phyloP scores from a whole-genome alignment of 495 filamentous ascomycete species.

The Penicillium soppii region DNA sequence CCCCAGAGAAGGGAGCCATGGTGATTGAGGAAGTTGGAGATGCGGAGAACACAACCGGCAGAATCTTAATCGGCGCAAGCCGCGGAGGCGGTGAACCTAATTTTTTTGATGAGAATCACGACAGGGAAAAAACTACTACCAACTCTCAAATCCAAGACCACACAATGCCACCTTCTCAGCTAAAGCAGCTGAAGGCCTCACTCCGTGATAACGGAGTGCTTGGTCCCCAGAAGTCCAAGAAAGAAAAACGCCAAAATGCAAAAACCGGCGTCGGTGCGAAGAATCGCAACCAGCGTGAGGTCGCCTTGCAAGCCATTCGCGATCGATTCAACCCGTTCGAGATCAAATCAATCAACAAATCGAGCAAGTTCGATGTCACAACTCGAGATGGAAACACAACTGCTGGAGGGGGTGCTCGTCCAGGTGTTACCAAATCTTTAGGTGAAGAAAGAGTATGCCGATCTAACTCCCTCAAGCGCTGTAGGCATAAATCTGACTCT shows the following conservation, averaged over 20 bases:
- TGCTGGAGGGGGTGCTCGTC: slow-evolving; percentile 58
- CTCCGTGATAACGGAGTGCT: slow-evolving; percentile 83
- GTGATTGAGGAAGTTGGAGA: slow-evolving; percentile 14
- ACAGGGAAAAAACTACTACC: slow-evolving; percentile 21
- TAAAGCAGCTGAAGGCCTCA: slow-evolving; percentile 91
- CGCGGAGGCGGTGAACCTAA: slow-evolving; percentile 33
- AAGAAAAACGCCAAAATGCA: slow-evolving; percentile 74
- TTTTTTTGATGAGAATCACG: slow-evolving; percentile 26
- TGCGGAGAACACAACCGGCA: slow-evolving; percentile 37
- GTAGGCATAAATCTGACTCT: neutral
- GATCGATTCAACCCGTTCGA: slow-evolving; percentile 98
- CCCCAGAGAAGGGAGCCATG: slow-evolving; percentile 43
- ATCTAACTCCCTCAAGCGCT: neutral
- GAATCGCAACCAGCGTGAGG: slow-evolving; percentile 70
- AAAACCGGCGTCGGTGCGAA: slow-evolving; percentile 59
- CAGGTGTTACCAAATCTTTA: slow-evolving; percentile 77
- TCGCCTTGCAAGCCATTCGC: slow-evolving; percentile 77
- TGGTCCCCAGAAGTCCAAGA: slow-evolving; percentile 87
- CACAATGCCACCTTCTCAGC: slow-evolving; percentile 87
- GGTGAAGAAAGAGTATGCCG: slow-evolving; percentile 79
- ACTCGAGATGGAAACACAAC: slow-evolving; percentile 52
- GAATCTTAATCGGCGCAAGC: slow-evolving; percentile 21
- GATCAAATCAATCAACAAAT: slow-evolving; percentile 66
- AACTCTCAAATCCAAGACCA: slow-evolving; percentile 6
- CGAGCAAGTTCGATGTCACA: slow-evolving; percentile 74